Evolutionary conservation across 768 basidiomycete species (phyloP), one percentile per base, ranked within the genome.

Genomic region (Tubosaeta sp.): DNA sequence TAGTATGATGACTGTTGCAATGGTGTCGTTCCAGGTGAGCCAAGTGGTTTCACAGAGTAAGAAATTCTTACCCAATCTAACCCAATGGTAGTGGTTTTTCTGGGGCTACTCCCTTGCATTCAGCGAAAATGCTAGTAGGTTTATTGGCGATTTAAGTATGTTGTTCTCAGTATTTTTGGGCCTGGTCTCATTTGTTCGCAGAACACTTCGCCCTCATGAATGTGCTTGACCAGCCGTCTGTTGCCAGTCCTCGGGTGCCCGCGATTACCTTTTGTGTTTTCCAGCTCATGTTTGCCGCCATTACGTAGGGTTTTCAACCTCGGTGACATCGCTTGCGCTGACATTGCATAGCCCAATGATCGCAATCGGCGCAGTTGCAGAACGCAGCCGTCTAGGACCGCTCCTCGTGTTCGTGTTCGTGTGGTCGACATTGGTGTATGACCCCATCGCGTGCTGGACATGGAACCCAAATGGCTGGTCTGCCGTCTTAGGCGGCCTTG

Each of bases 21-120:
- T 88, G 59, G 88, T 92, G 29, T 85, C 85, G 4, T 92, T 93
- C 73, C 87, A 92, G 76, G 90, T 90, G 54, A 52, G 81, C 0
- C 80, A 84, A 72, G 80, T 84, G 50, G 54, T 78, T 9, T 22
- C 3, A 6, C 30, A 0, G 7, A 18, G 10, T 30, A 6, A 10
- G 27, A 22, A 19, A 8, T 6, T 27, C 58, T 58, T 18, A 62
- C 21, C 5, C 34, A 8, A 29, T 53, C 53, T 14, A 55, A 93
- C n/a, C n/a, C n/a, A n/a, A n/a, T n/a, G n/a, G n/a, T n/a, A n/a
- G 86, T 94, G 92, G 92, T 94, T 92, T 76, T 94, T 95, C 77
- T 96, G 94, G 94, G 94, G 94, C 2, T 97, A 79, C 72, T 94
- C 92, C 2, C 75, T 98, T 21, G 81, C 94, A 0, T 98, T 98